Conservation (phyloP, 1,284 basidiomycete species). For the Erythrobasidium hasegawianum region DNA sequence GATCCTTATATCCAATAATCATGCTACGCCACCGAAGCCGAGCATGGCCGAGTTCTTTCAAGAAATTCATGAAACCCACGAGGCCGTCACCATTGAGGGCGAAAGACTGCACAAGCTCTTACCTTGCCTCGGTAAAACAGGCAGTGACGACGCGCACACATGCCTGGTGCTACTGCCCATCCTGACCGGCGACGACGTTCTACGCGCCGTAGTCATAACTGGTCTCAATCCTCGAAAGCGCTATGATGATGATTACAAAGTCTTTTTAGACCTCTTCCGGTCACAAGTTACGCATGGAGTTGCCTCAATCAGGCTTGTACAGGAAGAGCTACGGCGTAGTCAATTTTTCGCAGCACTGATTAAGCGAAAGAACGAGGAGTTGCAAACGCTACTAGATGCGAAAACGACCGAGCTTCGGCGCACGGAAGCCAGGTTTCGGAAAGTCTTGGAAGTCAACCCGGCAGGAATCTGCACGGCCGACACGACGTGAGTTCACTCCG, state of each 20-base stretch:
- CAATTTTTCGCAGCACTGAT: constrained; percentile 38
- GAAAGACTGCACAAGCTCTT: not conserved
- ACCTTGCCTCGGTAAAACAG: not conserved
- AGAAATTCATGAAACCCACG: not conserved
- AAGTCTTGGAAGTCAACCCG: constrained; percentile 37
- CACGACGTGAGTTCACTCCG: constrained; percentile 29
- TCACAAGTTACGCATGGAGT: constrained; percentile 37
- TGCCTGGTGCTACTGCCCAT: constrained; percentile 2
- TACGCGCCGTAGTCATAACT: constrained; percentile 35
- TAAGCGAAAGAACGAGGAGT: constrained; percentile 40
- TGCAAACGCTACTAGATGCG: constrained; percentile 36
- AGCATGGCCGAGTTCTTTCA: not conserved
- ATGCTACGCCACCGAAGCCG: not conserved
- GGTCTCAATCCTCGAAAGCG: constrained; percentile 39
- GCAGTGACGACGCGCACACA: not conserved
- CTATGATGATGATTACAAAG: constrained; percentile 38
- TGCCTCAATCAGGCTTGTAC: constrained; percentile 37
- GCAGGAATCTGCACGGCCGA: constrained; percentile 40
- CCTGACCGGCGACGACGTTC: not conserved
- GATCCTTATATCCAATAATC: not conserved
- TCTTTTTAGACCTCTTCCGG: constrained; percentile 39
- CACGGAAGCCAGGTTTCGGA: constrained; percentile 38
- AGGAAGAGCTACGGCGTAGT: constrained; percentile 39
- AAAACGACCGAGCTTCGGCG: constrained; percentile 37
- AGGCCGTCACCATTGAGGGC: not conserved